phyloP scores from a whole-genome alignment of 2,329 filamentous ascomycete genomes.

The Penicillium decumbens region DNA sequence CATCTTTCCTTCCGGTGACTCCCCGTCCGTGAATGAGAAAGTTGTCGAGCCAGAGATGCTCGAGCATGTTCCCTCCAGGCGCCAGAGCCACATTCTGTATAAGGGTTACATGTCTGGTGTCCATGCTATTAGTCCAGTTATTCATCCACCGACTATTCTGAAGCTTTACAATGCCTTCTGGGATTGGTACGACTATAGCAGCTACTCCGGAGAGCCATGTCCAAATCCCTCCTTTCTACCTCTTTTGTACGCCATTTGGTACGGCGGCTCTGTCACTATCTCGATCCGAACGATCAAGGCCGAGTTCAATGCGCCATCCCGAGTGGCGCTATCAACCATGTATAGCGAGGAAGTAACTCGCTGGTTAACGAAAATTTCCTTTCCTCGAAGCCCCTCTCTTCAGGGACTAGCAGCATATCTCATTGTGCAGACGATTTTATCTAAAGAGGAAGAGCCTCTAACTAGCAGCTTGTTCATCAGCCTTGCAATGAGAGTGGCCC shows the following conservation, averaged over 20 bases:
- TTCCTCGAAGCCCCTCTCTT: constrained; percentile 45
- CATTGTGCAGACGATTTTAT: constrained; percentile 45
- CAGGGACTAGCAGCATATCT: constrained; percentile 46
- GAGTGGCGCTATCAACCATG: constrained; percentile 35
- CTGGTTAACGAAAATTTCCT: constrained; percentile 42
- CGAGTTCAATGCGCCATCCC: constrained; percentile 36
- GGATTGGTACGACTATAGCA: constrained; percentile 43
- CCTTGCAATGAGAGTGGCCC: constrained; percentile 45
- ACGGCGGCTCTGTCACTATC: constrained; percentile 45
- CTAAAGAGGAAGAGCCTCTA: constrained; percentile 48
- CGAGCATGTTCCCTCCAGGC: constrained; percentile 40
- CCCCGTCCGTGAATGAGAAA: constrained; percentile 31
- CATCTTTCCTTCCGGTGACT: constrained; percentile 36
- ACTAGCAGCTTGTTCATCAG: constrained; percentile 48
- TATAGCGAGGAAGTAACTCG: constrained; percentile 44
- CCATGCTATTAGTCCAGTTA: constrained; percentile 44
- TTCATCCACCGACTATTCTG: constrained; percentile 43
- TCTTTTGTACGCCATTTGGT: constrained; percentile 46
- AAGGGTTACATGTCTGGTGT: constrained; percentile 46
- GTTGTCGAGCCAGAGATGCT: constrained; percentile 40
- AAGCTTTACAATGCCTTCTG: constrained; percentile 44
- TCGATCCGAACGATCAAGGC: constrained; percentile 41
- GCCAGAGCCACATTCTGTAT: constrained; percentile 46
- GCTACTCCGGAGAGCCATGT: constrained; percentile 34
- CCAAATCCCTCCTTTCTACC: constrained; percentile 43